Conservation (phyloP, 2,329 filamentous ascomycete genomes). For the Plenodomus biglobosus region DNA sequence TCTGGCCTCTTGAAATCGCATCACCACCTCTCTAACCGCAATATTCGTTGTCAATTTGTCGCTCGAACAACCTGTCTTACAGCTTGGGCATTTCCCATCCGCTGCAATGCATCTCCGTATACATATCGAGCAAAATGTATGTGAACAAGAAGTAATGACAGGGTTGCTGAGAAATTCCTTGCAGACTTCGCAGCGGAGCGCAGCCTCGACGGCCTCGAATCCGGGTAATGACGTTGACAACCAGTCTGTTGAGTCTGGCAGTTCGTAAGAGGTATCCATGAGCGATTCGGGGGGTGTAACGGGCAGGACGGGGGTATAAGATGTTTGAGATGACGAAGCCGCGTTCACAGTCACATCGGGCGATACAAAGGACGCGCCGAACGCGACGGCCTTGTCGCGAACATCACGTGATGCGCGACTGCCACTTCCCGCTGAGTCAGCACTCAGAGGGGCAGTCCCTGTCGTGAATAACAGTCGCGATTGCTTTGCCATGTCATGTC, state of each 20-base stretch:
- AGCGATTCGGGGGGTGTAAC: constrained; percentile 1
- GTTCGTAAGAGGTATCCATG: constrained; percentile 43
- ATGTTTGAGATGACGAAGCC: constrained; percentile 4
- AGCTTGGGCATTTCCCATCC: constrained; percentile 86
- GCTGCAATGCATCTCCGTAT: constrained; percentile 82
- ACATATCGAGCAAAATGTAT: constrained; percentile 96
- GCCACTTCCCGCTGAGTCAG: constrained; percentile 9
- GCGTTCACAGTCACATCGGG: neutral
- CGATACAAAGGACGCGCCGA: constrained; percentile 7
- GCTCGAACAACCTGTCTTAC: constrained; percentile 77
- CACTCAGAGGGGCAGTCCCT: neutral
- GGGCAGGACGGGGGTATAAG: constrained; percentile 4
- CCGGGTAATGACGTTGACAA: constrained; percentile 66
- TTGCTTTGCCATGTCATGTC: neutral
- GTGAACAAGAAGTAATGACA: constrained; percentile 90
- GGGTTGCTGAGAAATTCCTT: constrained; percentile 96
- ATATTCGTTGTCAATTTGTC: constrained; percentile 82
- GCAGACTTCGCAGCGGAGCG: constrained; percentile 93
- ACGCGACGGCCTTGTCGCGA: neutral
- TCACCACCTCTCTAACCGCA: constrained; percentile 80
- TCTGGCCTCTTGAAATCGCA: constrained; percentile 71
- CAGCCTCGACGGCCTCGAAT: constrained; percentile 74
- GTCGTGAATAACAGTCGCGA: neutral
- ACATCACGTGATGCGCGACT: constrained; percentile 15
- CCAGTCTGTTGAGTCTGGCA: constrained; percentile 86